Percentiles rank a stretch among this genome's conserved stretches.
These are phyloP conservation scores for Cymbopogon flexuosus DNA, from an alignment of 202 grass and related monocot species.

Conservation along the genomic window DNA sequence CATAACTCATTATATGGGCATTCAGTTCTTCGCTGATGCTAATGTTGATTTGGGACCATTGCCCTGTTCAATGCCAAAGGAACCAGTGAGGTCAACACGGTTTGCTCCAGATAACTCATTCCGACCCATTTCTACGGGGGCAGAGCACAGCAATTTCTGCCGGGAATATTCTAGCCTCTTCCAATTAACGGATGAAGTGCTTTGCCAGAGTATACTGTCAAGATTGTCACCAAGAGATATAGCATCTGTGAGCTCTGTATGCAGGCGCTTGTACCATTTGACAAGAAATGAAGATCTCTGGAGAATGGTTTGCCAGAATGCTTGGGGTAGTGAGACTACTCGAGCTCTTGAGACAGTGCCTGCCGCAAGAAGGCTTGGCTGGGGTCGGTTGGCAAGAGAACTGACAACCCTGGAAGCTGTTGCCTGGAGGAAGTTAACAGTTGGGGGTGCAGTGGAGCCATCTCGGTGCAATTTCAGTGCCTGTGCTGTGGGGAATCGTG, in stretches of 20 bases:
- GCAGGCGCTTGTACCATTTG: slow-evolving; percentile 47
- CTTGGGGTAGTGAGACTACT: slow-evolving; percentile 84
- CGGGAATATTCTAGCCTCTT: slow-evolving; percentile 71
- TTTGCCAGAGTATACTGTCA: slow-evolving; percentile 76
- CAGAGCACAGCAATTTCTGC: slow-evolving; percentile 45
- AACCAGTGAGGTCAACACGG: slow-evolving; percentile 42
- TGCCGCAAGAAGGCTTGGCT: slow-evolving; percentile 69
- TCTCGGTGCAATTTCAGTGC: slow-evolving; percentile 94
- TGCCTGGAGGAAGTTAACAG: slow-evolving; percentile 78
- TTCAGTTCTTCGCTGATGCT: slow-evolving; percentile 80
- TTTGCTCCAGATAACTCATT: slow-evolving; percentile 47
- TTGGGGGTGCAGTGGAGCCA: slow-evolving; percentile 84
- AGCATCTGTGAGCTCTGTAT: slow-evolving; percentile 87
- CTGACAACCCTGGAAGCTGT: slow-evolving; percentile 81
- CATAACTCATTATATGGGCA: slow-evolving; percentile 77
- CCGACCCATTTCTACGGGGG: slow-evolving; percentile 30
- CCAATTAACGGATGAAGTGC: slow-evolving; percentile 77
- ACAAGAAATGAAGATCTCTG: slow-evolving; percentile 93
- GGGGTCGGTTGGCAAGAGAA: slow-evolving; percentile 82
- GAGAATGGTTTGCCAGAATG: slow-evolving; percentile 92
- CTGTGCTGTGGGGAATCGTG: slow-evolving; percentile 83
- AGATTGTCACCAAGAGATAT: slow-evolving; percentile 85
- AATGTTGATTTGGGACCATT: slow-evolving; percentile 73
- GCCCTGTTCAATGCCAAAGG: slow-evolving; percentile 49
- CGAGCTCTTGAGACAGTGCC: slow-evolving; percentile 69